These are phyloP conservation scores for Rhodotorula toruloides DNA, from an alignment of 768 basidiomycete species.

Conservation along the genomic window DNA sequence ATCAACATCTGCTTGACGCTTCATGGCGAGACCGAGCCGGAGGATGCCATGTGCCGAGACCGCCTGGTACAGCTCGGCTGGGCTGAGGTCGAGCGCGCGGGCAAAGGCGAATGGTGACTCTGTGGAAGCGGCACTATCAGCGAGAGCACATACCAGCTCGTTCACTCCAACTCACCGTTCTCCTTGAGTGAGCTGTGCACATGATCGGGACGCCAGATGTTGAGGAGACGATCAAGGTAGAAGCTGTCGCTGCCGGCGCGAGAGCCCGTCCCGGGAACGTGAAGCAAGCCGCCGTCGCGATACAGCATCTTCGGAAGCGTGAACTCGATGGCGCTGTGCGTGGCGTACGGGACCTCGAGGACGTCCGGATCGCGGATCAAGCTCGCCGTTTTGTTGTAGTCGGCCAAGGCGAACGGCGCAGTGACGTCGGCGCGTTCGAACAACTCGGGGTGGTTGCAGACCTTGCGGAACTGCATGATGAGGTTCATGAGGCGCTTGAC, in stretches of 20 bases:
- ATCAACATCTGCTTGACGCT: neutral
- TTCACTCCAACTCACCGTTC: conserved; percentile 53
- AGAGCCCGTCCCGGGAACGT: conserved; percentile 59
- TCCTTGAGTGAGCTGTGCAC: conserved; percentile 65
- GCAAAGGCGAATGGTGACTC: conserved; percentile 74
- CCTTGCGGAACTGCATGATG: conserved; percentile 99
- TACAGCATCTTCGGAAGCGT: conserved; percentile 56
- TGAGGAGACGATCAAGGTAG: conserved; percentile 64
- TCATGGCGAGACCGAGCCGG: conserved; percentile 23
- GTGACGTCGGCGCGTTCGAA: conserved; percentile 95
- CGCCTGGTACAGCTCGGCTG: conserved; percentile 52
- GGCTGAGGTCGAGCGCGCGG: conserved; percentile 60
- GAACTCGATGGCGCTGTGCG: conserved; percentile 78
- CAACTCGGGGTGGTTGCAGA: conserved; percentile 96
- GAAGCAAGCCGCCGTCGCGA: conserved; percentile 66
- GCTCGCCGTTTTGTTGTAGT: conserved; percentile 72
- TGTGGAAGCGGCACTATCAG: conserved; percentile 34
- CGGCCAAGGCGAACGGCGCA: conserved; percentile 83
- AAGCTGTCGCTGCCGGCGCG: conserved; percentile 54
- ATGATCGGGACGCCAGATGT: conserved; percentile 84
- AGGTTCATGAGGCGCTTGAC: conserved; percentile 96
- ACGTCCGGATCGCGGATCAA: conserved; percentile 84
- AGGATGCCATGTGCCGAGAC: conserved; percentile 26
- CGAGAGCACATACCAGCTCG: neutral
- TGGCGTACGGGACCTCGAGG: conserved; percentile 74